Base-by-base conservation (phyloP, 2,329 filamentous ascomycete species). In the Ascomycota sp. region DNA sequence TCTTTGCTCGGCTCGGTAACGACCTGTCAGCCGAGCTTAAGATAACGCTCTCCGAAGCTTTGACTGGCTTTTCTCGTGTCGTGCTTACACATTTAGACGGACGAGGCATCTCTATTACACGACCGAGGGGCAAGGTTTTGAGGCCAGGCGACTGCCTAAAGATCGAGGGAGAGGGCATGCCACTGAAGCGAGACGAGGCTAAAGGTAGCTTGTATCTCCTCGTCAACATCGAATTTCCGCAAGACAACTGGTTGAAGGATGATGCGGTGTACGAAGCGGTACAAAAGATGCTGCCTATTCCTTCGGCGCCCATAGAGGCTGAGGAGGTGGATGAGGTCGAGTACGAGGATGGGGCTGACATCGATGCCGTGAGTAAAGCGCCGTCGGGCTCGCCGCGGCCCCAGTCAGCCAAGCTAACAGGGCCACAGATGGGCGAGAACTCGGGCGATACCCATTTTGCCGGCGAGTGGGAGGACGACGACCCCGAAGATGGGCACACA, bases 71-170 rank as follows among this genome's bases (percentile, higher is more conserved):
- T 60, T 81, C 81, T 30, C 72, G 86, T 23, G 79, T 91, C 5
- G 83, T 94, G 2, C 46, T 98, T 37, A 89, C 77, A 43, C 89
- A 98, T 50, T 71, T 98, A 7, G 89, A 98, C 46, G 89, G 86
- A 20, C 71, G 89, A 33, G 89, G 89, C 20, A 86, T 98, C 34
- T 68, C 76, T 33, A 62, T 98, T 28, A 65, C 73, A 32, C 75
- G 89, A 39, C 70, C 79, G 11, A 70, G 77, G 43, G 86, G 86
- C 40, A 77, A 85, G 50, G 64, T 95, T 30, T 56, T 98, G 23
- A 70, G 73, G 19, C 85, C 89, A 0, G 76, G 74, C 19, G 80
- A 98, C 47, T 69, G 86, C 7, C 63, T 98, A 42, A 93, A 83
- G 59, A 61, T 98, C 1, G 53, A 64, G 2, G 83, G 82, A 19